Conservation (phyloP, 2,329 filamentous ascomycete species). For the Exophiala dermatitidis region DNA sequence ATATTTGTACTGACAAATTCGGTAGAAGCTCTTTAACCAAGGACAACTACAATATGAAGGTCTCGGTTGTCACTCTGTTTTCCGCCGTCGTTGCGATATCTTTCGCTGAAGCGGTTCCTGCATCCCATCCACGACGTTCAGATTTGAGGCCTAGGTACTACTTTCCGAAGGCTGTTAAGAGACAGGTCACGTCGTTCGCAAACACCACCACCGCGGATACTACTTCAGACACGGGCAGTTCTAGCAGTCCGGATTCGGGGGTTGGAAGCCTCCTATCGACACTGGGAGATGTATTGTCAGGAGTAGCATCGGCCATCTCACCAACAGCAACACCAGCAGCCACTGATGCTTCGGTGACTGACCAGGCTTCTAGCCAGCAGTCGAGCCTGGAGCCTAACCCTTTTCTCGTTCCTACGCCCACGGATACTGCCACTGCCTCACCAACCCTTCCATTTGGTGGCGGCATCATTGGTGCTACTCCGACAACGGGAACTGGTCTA, state of each 20-base stretch:
- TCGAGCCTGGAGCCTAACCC: background rate
- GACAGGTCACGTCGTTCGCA: conserved; percentile 19
- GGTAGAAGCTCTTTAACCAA: background rate
- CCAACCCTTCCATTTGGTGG: conserved; percentile 2
- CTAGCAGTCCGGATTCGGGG: conserved; percentile 11
- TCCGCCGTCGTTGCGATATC: conserved; percentile 27
- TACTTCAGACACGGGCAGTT: conserved; percentile 6
- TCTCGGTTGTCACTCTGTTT: conserved; percentile 25
- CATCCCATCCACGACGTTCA: conserved; percentile 16
- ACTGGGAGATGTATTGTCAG: conserved; percentile 17
- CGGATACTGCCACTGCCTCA: conserved; percentile 7
- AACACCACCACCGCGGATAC: conserved; percentile 13
- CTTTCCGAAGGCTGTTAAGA: conserved; percentile 28
- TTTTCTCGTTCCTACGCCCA: background rate
- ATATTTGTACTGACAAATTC: conserved; percentile 4
- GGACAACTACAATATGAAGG: conserved; percentile 19
- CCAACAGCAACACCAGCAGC: conserved; percentile 9
- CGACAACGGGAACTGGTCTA: conserved; percentile 12
- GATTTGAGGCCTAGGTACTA: conserved; percentile 28
- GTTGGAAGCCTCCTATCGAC: conserved; percentile 12
- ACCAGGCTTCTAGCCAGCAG: background rate
- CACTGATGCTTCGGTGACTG: conserved; percentile 11
- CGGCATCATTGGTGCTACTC: conserved; percentile 3
- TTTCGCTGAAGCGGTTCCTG: conserved; percentile 29
- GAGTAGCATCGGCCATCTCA: conserved; percentile 12